Evolutionary conservation across 73 alveolate species (phyloP), one percentile per base, ranked within the genome.

Genomic region (Urostyla sp.): DNA sequence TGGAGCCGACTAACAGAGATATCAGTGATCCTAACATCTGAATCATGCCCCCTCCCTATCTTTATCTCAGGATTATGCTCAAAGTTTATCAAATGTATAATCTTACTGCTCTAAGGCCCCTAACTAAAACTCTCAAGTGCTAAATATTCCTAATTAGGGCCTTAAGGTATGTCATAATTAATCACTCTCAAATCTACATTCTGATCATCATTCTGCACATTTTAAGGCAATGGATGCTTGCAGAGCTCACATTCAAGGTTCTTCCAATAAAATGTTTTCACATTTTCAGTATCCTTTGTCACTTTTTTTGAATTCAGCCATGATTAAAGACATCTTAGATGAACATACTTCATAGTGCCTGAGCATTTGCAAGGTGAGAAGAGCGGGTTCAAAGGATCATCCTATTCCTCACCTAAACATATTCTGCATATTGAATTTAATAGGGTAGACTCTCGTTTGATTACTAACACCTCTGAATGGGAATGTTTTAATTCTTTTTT

Each of bases 1-100:
- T 93, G 98, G 28, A 75, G 67, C 75, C 98, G 74, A 49, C 95
- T 87, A 6, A 93, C 96, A 61, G 95, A 90, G 18, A 90, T 91
- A 76, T 90, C 98, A 20, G 90, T 51, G 13, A 93, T 67, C 55
- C 96, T 80, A 20, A 90, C 75, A 78, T 90, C 98, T 48, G 92
- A 80, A 45, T 86, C 96, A 51, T 90, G 95, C 21, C 96, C 93
- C 53, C 98, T 74, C 4, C 98, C 98, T 2, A 92, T 43, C 36
- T 87, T 86, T 15, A 48, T 48, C 52, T 43, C 67, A n/a, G 45
- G 36, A 0, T 8, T 18, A 21, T 69, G 11, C 10, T 28, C 11
- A 31, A 69, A 6, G 50, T 69, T 48, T 40, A 69, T 56, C 10
- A 69, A 67, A 50, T 69, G 84, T 28, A 69, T 48, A 6, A 69